These are phyloP conservation scores for Phycomyces blakesleeanus DNA, from an alignment of 192 early-diverging fungal genomes.

Conservation along the genomic window DNA sequence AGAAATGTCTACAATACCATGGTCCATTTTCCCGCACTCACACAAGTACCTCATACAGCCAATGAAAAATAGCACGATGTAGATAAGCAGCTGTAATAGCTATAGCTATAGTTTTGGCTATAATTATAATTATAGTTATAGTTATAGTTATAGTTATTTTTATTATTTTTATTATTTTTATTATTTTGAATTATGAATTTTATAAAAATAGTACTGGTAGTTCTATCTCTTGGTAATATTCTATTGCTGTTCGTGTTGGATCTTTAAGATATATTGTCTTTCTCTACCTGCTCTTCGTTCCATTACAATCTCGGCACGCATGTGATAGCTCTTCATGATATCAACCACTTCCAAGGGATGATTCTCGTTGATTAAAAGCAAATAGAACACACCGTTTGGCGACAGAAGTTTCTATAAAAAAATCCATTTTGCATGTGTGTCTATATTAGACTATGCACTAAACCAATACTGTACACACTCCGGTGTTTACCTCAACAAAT, in stretches of 20 bases:
- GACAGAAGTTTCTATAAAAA: slow-evolving; percentile 56
- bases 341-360: slow-evolving; percentile 73
- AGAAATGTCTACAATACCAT: not conserved
- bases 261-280: slow-evolving; percentile 52
- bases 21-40: not conserved
- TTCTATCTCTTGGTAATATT: too few species aligned
- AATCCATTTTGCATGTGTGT: not conserved
- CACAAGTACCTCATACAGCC: not conserved
- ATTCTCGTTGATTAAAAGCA: slow-evolving; percentile 86
- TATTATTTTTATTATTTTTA: too few species aligned
- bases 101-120: too few species aligned
- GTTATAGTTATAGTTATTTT: too few species aligned
- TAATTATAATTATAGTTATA: too few species aligned
- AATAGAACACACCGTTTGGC: slow-evolving; percentile 72
- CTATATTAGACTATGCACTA: too few species aligned
- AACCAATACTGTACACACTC: too few species aligned
- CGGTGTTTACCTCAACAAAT: slow-evolving; percentile 52
- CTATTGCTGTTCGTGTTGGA: slow-evolving; percentile 17
- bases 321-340: slow-evolving; percentile 51
- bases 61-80: not conserved
- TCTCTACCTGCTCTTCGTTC: slow-evolving; percentile 54
- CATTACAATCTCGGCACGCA: slow-evolving; percentile 43
- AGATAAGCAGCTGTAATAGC: not conserved
- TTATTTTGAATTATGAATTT: too few species aligned
- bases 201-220: too few species aligned